Base-by-base conservation (phyloP, 352 stramenopile genomes). In the Aphanomyces euteiches region DNA sequence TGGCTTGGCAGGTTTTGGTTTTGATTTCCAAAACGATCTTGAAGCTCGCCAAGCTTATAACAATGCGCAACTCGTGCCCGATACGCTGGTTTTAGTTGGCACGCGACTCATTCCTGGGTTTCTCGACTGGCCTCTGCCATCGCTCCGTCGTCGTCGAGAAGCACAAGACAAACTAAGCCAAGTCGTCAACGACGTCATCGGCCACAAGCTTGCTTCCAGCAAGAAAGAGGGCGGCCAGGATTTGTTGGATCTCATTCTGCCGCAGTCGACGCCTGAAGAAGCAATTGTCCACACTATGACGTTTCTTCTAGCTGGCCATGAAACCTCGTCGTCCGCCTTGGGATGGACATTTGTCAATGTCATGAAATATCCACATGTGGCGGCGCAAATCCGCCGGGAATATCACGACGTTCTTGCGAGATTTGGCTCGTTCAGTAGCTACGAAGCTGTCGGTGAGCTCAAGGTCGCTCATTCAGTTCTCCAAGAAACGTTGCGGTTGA, bases 401-500 rank as follows among this genome's bases (percentile, higher is more conserved):
- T 76, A 79, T 65, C 67, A 81, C 38, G 73, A 66, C 0, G 69
- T 73, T 38, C 37, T 82, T 8, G 77, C 74, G 80, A 7, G 74
- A 81, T 59, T 72, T 78, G 21, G 19, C 12, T 4, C 45, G 50
- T 73, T 85, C 41, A 72, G 48, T 37, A 50, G 81, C 7, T n/a
- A 12, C 1, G 79, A 83, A 47, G 56, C 61, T 40, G 58, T 77
- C 12, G 68, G 77, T 17, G 78, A 82, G 65, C 78, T 86, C 72
- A 28, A 53, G 10, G 83, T 83, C 67, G 69, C 81, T 8, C 43
- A 78, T 50, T 74, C 74, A 5, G 78, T 86, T 56, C 60, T 86
- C 40, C 71, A 75, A 48, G 79, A 86, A 72, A 75, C 82, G 28
- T 56, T 83, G 28, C 73, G 79, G 8, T 43, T 82, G 13, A 81